phyloP scores from a whole-genome alignment of 2,329 filamentous ascomycete species.

The Diaporthe amygdali region DNA sequence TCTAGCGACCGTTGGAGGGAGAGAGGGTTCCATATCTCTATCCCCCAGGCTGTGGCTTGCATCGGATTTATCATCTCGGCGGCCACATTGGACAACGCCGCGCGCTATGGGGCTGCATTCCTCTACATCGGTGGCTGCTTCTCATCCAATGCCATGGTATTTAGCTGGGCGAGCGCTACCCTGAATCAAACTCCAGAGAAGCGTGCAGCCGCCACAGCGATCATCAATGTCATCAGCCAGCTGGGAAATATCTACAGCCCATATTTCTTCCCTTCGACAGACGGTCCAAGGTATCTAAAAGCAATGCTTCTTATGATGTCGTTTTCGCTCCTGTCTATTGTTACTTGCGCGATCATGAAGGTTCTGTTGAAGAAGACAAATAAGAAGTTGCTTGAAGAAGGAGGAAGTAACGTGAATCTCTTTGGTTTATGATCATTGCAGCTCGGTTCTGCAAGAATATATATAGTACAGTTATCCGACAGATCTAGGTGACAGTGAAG shows the following conservation, averaged over 20 bases:
- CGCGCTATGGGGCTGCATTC: conserved; percentile 40
- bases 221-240: conserved; percentile 42
- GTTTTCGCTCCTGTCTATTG: background rate
- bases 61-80: conserved; percentile 44
- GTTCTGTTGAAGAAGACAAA: background rate
- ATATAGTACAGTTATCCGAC: too few relatives aligned
- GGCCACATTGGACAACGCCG: conserved; percentile 35
- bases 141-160: conserved; percentile 46
- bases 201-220: conserved; percentile 40
- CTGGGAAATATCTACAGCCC: conserved; percentile 43
- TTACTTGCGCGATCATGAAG: background rate
- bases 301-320: background rate
- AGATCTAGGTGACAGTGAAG: background rate
- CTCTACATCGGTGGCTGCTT: conserved; percentile 41
- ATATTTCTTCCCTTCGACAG: conserved; percentile 43
- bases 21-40: conserved; percentile 44
- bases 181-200: conserved; percentile 50
- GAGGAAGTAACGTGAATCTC: background rate
- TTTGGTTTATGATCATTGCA: background rate
- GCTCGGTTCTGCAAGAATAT: too few relatives aligned
- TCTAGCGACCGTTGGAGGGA: conserved; percentile 49
- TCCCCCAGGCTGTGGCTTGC: conserved; percentile 43
- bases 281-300: conserved; percentile 31
- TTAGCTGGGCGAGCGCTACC: conserved; percentile 47
- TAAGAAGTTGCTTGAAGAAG: background rate